These are phyloP conservation scores for Selenicereus undatus DNA, from an alignment of 148 eudicot genomes.

Conservation along the genomic window DNA sequence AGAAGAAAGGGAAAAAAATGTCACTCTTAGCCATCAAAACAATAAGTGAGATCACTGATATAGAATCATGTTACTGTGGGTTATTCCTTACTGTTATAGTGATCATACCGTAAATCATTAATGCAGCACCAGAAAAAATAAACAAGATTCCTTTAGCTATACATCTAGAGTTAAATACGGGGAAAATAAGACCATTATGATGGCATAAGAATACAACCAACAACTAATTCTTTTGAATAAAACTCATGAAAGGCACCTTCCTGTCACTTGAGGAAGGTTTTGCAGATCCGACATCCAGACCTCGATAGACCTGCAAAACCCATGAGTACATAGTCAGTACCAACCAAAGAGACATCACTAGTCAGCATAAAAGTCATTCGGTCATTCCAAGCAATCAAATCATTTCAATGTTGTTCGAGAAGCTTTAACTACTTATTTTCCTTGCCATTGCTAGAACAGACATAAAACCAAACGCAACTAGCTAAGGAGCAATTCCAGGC, in stretches of 20 bases:
- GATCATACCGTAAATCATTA: not conserved
- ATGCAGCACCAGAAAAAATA: not conserved
- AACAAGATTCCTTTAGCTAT: not conserved
- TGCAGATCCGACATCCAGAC: slow-evolving; percentile 97
- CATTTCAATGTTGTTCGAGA: not conserved
- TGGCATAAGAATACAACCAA: slow-evolving; percentile 15
- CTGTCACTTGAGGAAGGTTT: slow-evolving; percentile 78
- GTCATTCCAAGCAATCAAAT: not conserved
- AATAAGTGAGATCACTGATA: not conserved
- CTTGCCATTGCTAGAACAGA: not conserved
- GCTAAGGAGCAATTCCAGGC: not conserved
- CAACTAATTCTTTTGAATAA: slow-evolving; percentile 16
- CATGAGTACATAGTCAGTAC: not conserved
- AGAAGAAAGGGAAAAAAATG: not conserved
- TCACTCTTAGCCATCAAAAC: not conserved
- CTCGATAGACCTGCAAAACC: slow-evolving; percentile 70
- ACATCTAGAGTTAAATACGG: not conserved
- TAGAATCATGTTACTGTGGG: not conserved
- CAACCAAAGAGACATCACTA: not conserved
- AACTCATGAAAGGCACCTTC: slow-evolving; percentile 44
- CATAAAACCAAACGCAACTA: not conserved
- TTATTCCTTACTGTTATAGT: not conserved
- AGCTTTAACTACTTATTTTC: not conserved
- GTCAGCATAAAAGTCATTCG: not conserved
- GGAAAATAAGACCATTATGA: not conserved